A percentile compares a stretch with the other conserved stretches of the same genome.
These are phyloP conservation scores for Vickermania ingenoplastis DNA, from an alignment of 208 protist species.

Conservation along the genomic window DNA sequence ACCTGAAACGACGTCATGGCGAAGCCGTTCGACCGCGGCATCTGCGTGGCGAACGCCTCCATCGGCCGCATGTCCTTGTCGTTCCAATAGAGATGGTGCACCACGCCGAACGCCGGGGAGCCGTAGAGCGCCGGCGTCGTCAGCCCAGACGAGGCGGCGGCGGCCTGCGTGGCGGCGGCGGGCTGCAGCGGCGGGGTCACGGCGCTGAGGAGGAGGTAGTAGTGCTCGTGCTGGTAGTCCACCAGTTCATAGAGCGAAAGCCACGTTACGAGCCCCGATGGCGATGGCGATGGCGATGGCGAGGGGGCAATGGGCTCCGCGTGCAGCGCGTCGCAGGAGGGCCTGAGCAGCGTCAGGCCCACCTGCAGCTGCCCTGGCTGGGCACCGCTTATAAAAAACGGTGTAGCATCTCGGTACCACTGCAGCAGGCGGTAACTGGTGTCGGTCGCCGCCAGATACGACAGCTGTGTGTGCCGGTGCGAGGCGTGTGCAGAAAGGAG, in stretches of 20 bases:
- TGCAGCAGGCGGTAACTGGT: not conserved
- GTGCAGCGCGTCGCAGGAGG: no score
- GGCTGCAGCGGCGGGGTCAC: not conserved
- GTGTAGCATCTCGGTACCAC: not conserved
- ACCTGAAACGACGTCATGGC: constrained; percentile 24
- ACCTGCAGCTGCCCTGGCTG: not conserved
- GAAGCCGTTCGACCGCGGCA: constrained; percentile 19
- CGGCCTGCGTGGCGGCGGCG: not conserved
- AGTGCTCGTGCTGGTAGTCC: constrained; percentile 4
- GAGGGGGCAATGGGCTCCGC: not conserved
- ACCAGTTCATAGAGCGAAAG: not conserved
- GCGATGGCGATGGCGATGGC: not conserved
- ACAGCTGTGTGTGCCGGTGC: not conserved
- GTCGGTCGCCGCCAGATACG: not conserved
- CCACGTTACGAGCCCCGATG: not conserved
- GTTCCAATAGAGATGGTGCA: constrained; percentile 50
- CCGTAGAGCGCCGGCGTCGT: constrained; percentile 10
- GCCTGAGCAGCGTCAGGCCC: not conserved
- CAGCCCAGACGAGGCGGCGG: not conserved
- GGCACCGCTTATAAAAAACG: not conserved
- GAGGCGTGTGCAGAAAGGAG: not conserved
- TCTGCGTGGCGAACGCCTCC: constrained; percentile 27
- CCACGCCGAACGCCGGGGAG: constrained; percentile 22
- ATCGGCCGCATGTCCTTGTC: constrained; percentile 47
- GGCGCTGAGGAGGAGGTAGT: constrained; percentile 8